phyloP scores from a whole-genome alignment of 192 early-diverging fungal species.

The Powellomyces hirtus region DNA sequence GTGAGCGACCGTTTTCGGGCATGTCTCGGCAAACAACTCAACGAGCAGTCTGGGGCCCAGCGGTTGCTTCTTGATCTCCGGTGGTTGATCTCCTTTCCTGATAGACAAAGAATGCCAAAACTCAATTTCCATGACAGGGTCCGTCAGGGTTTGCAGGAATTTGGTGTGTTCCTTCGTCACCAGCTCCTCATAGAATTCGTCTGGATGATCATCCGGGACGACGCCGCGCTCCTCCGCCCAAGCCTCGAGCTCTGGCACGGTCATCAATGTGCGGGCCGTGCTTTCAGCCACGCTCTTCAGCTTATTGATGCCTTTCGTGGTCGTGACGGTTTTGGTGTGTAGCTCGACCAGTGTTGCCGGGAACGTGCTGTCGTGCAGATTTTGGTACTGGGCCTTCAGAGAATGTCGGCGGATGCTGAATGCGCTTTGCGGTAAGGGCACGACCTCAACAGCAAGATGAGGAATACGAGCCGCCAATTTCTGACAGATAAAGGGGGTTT shows the following conservation, averaged over 20 bases:
- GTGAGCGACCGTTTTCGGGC: slow-evolving; percentile 27
- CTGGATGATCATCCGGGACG: neutral
- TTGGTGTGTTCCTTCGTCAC: neutral
- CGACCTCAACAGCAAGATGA: neutral
- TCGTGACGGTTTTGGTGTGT: neutral
- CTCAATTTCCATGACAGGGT: neutral
- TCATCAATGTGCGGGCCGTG: neutral
- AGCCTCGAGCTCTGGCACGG: neutral
- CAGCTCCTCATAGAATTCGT: neutral
- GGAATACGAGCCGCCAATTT: neutral
- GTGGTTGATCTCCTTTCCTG: no score
- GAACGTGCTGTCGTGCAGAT: neutral
- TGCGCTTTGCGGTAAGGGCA: neutral
- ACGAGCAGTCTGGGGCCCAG: slow-evolving; percentile 10
- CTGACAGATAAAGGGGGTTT: neutral
- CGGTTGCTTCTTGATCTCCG: neutral
- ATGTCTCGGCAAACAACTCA: slow-evolving; percentile 37
- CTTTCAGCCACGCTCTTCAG: neutral
- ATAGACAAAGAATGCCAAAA: no score
- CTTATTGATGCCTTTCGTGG: neutral
- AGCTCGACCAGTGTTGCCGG: neutral
- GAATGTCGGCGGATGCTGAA: neutral
- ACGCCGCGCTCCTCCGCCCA: neutral
- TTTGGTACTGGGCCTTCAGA: neutral
- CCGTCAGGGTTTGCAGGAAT: neutral